Percentiles rank a stretch among this genome's conserved stretches.
phyloP scores from a whole-genome alignment of 2,329 filamentous ascomycete species.

The Paradendryphiella salina region DNA sequence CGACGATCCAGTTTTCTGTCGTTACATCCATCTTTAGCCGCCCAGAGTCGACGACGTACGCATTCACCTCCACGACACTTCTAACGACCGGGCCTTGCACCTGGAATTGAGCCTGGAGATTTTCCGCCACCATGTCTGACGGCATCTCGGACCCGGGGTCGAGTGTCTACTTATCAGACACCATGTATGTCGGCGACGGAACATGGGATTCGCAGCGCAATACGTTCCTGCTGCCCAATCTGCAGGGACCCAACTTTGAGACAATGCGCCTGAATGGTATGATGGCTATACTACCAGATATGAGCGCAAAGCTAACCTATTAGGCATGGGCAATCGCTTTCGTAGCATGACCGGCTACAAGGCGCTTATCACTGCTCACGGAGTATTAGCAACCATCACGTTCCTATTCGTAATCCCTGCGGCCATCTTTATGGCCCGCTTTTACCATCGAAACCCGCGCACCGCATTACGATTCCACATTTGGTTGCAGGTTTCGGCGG shows the following conservation, averaged over 20 bases:
- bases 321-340: conserved; percentile 83
- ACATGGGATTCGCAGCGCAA: conserved; percentile 81
- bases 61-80: conserved; percentile 12
- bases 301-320: conserved; percentile 16
- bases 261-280: conserved; percentile 84
- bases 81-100: not conserved
- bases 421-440: conserved; percentile 74
- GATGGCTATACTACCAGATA: not conserved
- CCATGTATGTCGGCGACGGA: conserved; percentile 77
- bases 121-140: conserved; percentile 30
- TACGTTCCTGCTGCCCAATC: conserved; percentile 75
- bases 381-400: conserved; percentile 69
- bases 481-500: conserved; percentile 71
- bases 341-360: conserved; percentile 70
- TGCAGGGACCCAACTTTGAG: conserved; percentile 75
- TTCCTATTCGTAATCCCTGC: conserved; percentile 74
- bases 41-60: conserved; percentile 10
- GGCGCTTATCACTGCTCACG: conserved; percentile 70
- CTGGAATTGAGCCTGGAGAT: not conserved
- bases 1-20: conserved; percentile 12
- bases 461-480: conserved; percentile 70
- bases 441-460: conserved; percentile 65
- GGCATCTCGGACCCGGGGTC: conserved; percentile 69
- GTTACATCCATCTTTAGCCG: conserved; percentile 8
- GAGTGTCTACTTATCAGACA: conserved; percentile 72